Conservation (phyloP, 148 eudicot species). For the Spergularia bocconei region DNA sequence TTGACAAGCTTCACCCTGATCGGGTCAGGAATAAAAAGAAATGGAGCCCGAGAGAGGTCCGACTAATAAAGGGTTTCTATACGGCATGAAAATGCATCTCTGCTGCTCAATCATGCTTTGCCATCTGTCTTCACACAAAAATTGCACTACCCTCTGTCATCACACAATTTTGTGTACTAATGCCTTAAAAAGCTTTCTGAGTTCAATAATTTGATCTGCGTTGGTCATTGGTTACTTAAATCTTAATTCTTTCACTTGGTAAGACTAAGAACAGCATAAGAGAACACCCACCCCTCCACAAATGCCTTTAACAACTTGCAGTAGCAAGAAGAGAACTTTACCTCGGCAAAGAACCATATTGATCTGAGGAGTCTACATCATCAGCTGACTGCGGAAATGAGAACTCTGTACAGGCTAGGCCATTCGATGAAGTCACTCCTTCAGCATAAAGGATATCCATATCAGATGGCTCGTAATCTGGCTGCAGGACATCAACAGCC, state of each 20-base stretch:
- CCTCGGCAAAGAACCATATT: slow-evolving; percentile 64
- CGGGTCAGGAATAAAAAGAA: not conserved
- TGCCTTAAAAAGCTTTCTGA: too few species aligned
- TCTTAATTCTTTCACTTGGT: not conserved
- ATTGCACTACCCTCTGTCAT: not conserved
- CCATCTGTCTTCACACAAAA: not conserved
- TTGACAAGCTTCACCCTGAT: not conserved
- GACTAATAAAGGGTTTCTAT: too few species aligned
- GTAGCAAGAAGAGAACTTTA: slow-evolving; percentile 18
- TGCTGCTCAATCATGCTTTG: not conserved
- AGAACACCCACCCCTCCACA: not conserved
- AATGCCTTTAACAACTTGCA: not conserved
- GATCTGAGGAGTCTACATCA: slow-evolving; percentile 52
- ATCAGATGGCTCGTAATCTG: slow-evolving; percentile 86
- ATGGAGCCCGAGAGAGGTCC: not conserved
- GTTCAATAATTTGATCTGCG: not conserved
- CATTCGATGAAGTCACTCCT: slow-evolving; percentile 89
- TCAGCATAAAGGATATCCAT: slow-evolving; percentile 89
- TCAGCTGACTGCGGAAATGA: slow-evolving; percentile 67
- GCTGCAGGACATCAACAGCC: slow-evolving; percentile 78
- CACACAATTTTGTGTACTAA: not conserved
- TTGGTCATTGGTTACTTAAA: not conserved
- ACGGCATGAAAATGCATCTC: not conserved
- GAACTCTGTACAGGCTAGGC: slow-evolving; percentile 86
- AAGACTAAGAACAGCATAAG: not conserved